These are phyloP conservation scores for Metarhizium sp. DNA, from an alignment of 2,329 filamentous ascomycete genomes.

Conservation along the genomic window DNA sequence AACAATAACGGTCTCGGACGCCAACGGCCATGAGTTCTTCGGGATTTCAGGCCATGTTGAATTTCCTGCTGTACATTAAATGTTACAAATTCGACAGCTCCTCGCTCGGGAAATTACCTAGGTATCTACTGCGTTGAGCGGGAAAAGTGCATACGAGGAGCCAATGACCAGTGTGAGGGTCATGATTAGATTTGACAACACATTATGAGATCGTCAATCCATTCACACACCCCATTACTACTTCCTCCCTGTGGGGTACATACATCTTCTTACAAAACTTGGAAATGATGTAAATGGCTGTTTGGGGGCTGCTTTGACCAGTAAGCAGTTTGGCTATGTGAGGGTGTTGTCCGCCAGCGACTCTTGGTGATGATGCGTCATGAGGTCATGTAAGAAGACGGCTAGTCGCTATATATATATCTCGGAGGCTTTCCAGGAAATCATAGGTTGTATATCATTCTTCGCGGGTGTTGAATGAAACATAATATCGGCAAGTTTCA, in stretches of 20 bases:
- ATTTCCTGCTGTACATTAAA: no score
- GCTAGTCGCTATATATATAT: not conserved
- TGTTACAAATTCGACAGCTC: no score
- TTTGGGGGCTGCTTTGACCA: not conserved
- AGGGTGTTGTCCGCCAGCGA: not conserved
- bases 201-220: no score
- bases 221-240: no score
- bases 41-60: no score
- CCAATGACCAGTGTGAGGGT: no score
- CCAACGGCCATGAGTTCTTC: no score
- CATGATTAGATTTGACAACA: no score
- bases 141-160: no score
- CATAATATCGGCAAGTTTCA: not conserved
- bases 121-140: no score
- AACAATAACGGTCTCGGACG: no score
- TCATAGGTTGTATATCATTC: not conserved
- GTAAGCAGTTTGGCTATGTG: not conserved
- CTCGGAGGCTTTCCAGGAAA: not conserved
- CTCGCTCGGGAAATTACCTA: no score
- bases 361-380: not conserved
- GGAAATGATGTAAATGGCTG: constrained; percentile 1
- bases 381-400: constrained; percentile 1
- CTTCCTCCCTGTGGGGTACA: not conserved
- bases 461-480: not conserved
- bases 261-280: not conserved